Evolutionary conservation across 257 asterid species (phyloP).

Genomic region (Linderniella brevidens): DNA sequence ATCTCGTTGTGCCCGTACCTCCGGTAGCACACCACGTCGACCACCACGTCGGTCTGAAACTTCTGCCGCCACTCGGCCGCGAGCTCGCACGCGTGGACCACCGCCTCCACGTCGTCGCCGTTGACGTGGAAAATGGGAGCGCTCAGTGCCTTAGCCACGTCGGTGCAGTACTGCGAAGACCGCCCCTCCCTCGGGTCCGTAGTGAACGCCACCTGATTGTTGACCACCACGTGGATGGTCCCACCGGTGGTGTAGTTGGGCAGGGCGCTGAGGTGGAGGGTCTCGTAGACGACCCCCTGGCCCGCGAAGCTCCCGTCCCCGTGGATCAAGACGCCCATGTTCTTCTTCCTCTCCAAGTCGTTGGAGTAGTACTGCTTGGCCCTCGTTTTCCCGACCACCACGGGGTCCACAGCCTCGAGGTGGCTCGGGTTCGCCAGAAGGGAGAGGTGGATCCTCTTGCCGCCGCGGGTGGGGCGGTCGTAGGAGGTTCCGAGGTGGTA

Average conservation of each 20-base stretch:
- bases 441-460: conserved; percentile 82
- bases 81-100: conserved; percentile 86
- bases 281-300: conserved; percentile 96
- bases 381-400: conserved; percentile 89
- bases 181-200: conserved; percentile 88
- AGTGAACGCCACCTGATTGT: conserved; percentile 94
- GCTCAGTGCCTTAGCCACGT: conserved; percentile 89
- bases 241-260: conserved; percentile 95
- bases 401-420: conserved; percentile 94
- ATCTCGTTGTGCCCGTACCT: conserved; percentile 95
- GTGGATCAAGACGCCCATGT: conserved; percentile 75
- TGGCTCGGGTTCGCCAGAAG: conserved; percentile 94
- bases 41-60: conserved; percentile 88
- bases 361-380: conserved; percentile 82
- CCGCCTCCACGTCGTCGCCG: conserved; percentile 95
- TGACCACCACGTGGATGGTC: conserved; percentile 90
- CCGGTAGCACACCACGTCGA: conserved; percentile 84
- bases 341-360: conserved; percentile 60
- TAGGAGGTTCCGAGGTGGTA: conserved; percentile 94
- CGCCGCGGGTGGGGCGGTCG: conserved; percentile 94
- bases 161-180: conserved; percentile 93
- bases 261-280: conserved; percentile 95
- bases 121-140: conserved; percentile 93
- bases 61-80: conserved; percentile 99
- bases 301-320: conserved; percentile 99